Percentiles rank a stretch among this genome's conserved stretches.
phyloP scores from a whole-genome alignment of 768 basidiomycete genomes.

The Pulveroboletus frians region DNA sequence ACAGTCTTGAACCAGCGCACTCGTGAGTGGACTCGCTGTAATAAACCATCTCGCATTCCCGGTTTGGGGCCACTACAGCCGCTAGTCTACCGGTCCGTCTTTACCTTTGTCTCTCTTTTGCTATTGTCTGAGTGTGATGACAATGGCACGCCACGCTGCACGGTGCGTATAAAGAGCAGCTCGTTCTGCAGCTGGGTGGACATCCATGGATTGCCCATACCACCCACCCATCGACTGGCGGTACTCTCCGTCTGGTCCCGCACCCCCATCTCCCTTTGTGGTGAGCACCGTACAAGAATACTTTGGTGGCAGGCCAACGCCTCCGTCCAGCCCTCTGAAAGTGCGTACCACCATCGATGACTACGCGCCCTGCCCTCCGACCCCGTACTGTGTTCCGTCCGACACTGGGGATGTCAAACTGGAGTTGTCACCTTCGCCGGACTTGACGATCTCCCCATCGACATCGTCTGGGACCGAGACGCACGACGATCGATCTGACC shows the following conservation, averaged over 20 bases:
- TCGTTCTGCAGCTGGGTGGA: neutral
- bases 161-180: slow-evolving; percentile 10
- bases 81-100: slow-evolving; percentile 45
- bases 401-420: neutral
- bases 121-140: neutral
- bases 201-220: neutral
- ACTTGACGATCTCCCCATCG: neutral
- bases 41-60: slow-evolving; percentile 70
- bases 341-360: neutral
- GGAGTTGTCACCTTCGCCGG: neutral
- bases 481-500: neutral
- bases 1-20: slow-evolving; percentile 93
- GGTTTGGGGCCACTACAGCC: slow-evolving; percentile 79
- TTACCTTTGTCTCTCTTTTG: neutral
- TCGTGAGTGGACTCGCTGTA: slow-evolving; percentile 55
- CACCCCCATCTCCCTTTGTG: slow-evolving; percentile 9
- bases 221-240: neutral
- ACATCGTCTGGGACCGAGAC: too few relatives aligned
- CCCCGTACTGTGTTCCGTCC: slow-evolving; percentile 4
- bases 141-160: slow-evolving; percentile 2
- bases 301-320: slow-evolving; percentile 1
- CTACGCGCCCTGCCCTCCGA: slow-evolving; percentile 13
- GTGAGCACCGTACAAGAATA: neutral
- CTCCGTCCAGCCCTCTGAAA: slow-evolving; percentile 4
- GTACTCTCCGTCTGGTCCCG: neutral